Base-by-base conservation (phyloP, 1,284 basidiomycete species). In the Ceratobasidium papillatum region DNA sequence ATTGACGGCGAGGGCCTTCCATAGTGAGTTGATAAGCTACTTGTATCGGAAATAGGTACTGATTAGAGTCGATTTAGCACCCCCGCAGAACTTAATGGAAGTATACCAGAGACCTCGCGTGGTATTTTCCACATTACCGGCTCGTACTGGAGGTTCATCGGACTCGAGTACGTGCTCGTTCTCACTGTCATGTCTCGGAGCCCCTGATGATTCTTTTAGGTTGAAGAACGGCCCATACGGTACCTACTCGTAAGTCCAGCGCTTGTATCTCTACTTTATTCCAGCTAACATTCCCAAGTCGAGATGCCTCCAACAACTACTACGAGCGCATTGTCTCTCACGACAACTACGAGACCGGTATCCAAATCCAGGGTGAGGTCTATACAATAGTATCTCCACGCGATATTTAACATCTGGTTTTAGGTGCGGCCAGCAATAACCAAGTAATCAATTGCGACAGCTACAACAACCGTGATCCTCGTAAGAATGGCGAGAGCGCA, bases 401-500 rank as follows among this genome's bases (percentile, higher is more conserved):
- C 14, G 32, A 34, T 74, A 32, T 14, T 49, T 3, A 47, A 30
- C 25, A 36, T 38, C 68, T n/a, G 17, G 43, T 38, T 68, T 49
- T 58, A 66, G 75, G 76, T 12, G 51, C 74, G 17, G 76, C 76
- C n/a, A 71, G 74, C 51, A 65, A 77, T 51, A 77, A 77, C 74
- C 45, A 63, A 17, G 63, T 77, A 14, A 66, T 77, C 62, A 77
- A 77, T 61, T 47, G 72, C 43, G 76, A 77, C 32, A 75, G 74
- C 43, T 77, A 77, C 64, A 56, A 61, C 25, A 77, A 77, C 68
- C 76, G 74, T 41, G 76, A 77, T 47, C 76, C 76, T 8, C 76
- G 76, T 27, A 77, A 77, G 69, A 77, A 77, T 36, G 76, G 76
- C 59, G 76, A 77, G 59, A 75, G 74, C 45, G 76, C 76, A 25